phyloP scores from a whole-genome alignment of 108 stramenopile genomes.

The Nitzschia sp. region DNA sequence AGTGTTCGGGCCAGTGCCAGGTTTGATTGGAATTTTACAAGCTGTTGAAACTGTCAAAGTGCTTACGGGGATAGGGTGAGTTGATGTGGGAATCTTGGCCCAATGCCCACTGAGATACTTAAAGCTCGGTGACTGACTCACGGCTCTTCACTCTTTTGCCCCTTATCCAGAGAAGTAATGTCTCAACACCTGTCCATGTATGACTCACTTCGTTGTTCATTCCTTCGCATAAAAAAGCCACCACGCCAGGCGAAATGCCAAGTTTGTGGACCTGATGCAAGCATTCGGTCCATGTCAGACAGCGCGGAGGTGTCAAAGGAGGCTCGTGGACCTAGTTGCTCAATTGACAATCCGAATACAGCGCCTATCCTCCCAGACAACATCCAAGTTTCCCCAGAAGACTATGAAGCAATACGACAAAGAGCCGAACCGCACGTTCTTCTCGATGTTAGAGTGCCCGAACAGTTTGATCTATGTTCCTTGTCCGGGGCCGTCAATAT shows the following conservation, averaged over 20 bases:
- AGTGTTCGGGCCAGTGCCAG: slow-evolving; percentile 89
- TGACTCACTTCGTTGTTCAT: slow-evolving; percentile 73
- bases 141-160: neutral
- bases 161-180: slow-evolving; percentile 44
- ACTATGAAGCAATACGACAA: slow-evolving; percentile 43
- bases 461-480: slow-evolving; percentile 78
- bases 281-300: slow-evolving; percentile 68
- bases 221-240: slow-evolving; percentile 77
- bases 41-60: slow-evolving; percentile 91
- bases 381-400: slow-evolving; percentile 46
- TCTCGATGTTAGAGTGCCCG: slow-evolving; percentile 72
- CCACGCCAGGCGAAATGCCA: slow-evolving; percentile 58
- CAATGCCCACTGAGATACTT: no score
- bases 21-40: slow-evolving; percentile 92
- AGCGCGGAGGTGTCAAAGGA: slow-evolving; percentile 45
- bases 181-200: slow-evolving; percentile 80
- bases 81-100: no score
- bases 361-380: slow-evolving; percentile 4
- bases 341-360: slow-evolving; percentile 11
- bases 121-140: neutral
- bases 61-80: slow-evolving; percentile 72
- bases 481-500: slow-evolving; percentile 74
- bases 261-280: slow-evolving; percentile 65
- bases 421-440: slow-evolving; percentile 55
- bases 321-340: slow-evolving; percentile 59